Base-by-base conservation (phyloP, 2,329 filamentous ascomycete species). In the Sporothrix globosa region DNA sequence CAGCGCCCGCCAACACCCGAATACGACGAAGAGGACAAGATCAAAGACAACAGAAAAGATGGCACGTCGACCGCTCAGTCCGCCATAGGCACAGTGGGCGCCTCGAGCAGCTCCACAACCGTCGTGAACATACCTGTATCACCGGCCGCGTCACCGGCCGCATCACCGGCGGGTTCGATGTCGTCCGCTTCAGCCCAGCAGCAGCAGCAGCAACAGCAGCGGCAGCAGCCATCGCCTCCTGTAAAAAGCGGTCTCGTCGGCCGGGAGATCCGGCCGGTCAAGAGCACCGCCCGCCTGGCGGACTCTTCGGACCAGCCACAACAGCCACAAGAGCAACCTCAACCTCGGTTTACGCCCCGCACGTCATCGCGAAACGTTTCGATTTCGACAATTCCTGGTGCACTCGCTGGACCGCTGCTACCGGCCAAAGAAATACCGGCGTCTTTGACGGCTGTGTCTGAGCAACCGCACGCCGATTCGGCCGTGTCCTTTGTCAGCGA, bases 1-100 rank as follows among this genome's bases (percentile, higher is more conserved):
- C 75, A 79, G 52, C 80, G 83, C 2, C 82, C 83, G 11, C 84
- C 84, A 0, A 85, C 83, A 2, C 83, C 84, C 19, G 84, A 86
- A 58, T 85, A 85, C 70, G 80, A 80, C 52, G 79, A 80, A 24
- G 79, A 81, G 56, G 83, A 76, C 80, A 65, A 65, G 39, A 13
- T 13, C 21, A 48, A 63, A 67, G 79, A 79, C 71, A 79, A 4
- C 10, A 69, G 65, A 4, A 70, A 63, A 17, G 63, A 68, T n/a
- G 63, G 30, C 21, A 9, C 58, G 41, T 69, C 58, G 9, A 44
- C 46, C 6, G 34, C 34, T 7, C 53, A 54, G 2, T 21, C 69
- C 1, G 61, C 63, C 1, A 56, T 41, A 19, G 46, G 41, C 46
- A 63, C 54, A 9, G 39, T 34, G 9, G 67, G 48, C 39, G 56